Evolutionary conservation across 805 yeast species (phyloP).

Genomic region (Scheffersomyces lignosus): DNA sequence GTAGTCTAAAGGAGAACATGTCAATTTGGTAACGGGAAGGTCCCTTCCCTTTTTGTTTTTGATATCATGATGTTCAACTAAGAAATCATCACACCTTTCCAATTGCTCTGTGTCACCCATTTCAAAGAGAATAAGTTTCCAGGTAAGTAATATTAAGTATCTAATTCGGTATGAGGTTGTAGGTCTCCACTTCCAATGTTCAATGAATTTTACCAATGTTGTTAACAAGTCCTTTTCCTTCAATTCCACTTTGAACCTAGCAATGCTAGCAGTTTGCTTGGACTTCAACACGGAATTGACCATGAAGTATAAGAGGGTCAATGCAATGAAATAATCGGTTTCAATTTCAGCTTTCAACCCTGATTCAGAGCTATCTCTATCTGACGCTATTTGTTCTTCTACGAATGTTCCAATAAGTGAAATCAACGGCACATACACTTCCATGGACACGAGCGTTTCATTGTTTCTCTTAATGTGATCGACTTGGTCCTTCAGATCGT

Average conservation of each 20-base stretch:
- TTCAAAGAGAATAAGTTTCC: conserved; percentile 55
- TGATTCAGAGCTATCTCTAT: not conserved
- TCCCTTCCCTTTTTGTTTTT: conserved; percentile 21
- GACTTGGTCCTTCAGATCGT: conserved; percentile 15
- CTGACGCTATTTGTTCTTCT: not conserved
- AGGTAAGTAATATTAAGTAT: conserved; percentile 52
- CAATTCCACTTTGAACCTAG: conserved; percentile 18
- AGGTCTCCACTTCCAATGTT: conserved; percentile 64
- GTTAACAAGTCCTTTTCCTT: conserved; percentile 40
- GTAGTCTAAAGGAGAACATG: conserved; percentile 83
- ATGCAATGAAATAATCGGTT: conserved; percentile 23
- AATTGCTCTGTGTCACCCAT: conserved; percentile 58
- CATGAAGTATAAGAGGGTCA: conserved; percentile 37
- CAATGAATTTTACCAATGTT: conserved; percentile 50
- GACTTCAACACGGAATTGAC: conserved; percentile 23
- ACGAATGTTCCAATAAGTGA: not conserved
- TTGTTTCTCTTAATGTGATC: conserved; percentile 12
- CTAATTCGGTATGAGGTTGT: conserved; percentile 47
- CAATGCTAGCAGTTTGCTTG: conserved; percentile 5
- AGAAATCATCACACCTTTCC: conserved; percentile 44
- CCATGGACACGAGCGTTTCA: conserved; percentile 1
- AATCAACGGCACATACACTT: conserved; percentile 6
- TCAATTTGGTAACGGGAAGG: conserved; percentile 27
- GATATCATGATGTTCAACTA: conserved; percentile 43
- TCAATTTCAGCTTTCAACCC: not conserved